A percentile compares a stretch with the other conserved stretches of the same genome.
Evolutionary conservation across 176 grass and related monocot species (phyloP).

Genomic region (Triticum dicoccoides): DNA sequence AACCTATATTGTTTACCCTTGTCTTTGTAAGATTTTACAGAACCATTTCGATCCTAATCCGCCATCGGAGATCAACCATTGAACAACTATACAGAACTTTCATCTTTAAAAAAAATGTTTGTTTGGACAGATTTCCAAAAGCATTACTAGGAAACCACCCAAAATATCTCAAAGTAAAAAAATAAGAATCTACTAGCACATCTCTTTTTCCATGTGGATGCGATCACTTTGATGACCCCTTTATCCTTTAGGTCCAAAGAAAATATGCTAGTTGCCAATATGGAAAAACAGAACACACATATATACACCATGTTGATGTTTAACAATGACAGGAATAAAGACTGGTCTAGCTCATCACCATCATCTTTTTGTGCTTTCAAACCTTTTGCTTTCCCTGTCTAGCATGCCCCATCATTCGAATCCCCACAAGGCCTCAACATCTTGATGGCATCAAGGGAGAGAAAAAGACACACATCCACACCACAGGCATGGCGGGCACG

Average conservation of each 20-base stretch:
- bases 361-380: conserved; percentile 17
- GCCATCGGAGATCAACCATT: too few species aligned
- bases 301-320: background rate
- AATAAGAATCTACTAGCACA: background rate
- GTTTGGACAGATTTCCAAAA: background rate
- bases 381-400: conserved; percentile 8
- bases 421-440: background rate
- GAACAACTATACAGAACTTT: too few species aligned
- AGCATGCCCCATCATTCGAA: conserved; percentile 12
- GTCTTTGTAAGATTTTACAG: too few species aligned
- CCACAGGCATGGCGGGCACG: background rate
- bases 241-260: background rate
- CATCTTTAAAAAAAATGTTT: background rate
- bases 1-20: background rate
- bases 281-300: background rate
- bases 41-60: too few species aligned
- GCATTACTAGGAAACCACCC: background rate
- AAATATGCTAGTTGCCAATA: background rate
- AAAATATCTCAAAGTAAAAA: background rate
- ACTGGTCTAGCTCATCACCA: background rate
- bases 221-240: background rate
- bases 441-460: conserved; percentile 15
- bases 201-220: conserved; percentile 21
- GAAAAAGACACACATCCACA: background rate
- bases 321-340: conserved; percentile 9